Evolutionary conservation across 1,139 yeast genomes (phyloP), one percentile per base, ranked within the genome.

Genomic region (Blastobotrys buckinghamii): DNA sequence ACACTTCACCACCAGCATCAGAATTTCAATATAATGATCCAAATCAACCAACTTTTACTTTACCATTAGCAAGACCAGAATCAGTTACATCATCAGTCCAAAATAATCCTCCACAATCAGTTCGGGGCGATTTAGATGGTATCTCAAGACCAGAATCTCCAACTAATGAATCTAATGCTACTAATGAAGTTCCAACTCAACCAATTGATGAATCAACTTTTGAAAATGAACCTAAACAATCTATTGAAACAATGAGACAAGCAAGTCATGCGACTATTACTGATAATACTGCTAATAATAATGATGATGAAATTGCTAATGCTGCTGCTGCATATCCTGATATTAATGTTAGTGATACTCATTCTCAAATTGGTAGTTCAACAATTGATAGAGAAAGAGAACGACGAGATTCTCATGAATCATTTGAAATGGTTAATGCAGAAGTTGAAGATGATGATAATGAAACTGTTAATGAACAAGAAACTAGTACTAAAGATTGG

Each of bases 61-160:
- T 77, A 50, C 80, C 79, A 1, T 73, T 74, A 70, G 82, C 65
- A 55, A 79, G 81, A 63, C 85, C 95, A 1, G 89, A 83, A 54
- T 86, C 96, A 0, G 78, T 85, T 46, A 84, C 96, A 0, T 88
- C 96, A 0, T 86, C 96, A 49, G 95, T 89, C 17, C 94, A 86
- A 59, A 89, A 89, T 67, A 89, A 90, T 63, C 89, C 97, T 2
- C 90, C 97, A 0, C 78, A 82, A 65, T 86, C 96, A 22, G 95
- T 85, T 9, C 79, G 95, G 51, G 92, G 84, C 53, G 95, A 84
- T 59, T 78, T 78, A 42, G 86, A 81, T 51, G 32, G 32, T 12
- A 72, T 76, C 7, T 79, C 85, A 47, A 79, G 78, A 47, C 77
- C 82, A 33, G 82, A 77, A 30, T 78, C 85, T 1, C 75, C 82